These are phyloP conservation scores for Paecilomyces dactylethromorphus DNA, from an alignment of 2,329 filamentous ascomycete species.

Conservation along the genomic window DNA sequence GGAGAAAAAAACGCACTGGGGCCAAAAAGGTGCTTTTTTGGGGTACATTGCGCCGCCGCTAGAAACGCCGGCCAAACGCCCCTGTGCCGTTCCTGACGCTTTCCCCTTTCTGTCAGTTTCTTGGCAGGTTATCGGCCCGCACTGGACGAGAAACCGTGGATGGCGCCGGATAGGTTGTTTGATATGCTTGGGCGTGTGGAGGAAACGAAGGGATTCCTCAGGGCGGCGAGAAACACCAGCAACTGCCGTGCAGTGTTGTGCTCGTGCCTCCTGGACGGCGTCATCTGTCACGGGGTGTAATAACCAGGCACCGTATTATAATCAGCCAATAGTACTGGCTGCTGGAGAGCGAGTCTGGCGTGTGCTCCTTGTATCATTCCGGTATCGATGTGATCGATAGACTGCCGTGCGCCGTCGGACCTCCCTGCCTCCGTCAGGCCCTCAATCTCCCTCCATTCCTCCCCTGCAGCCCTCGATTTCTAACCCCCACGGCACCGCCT, in stretches of 20 bases:
- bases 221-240: neutral
- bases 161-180: neutral
- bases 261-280: neutral
- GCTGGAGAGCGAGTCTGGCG: neutral
- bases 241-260: neutral
- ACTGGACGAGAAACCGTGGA: constrained; percentile 2
- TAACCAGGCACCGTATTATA: neutral
- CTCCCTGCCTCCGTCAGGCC: neutral
- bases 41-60: neutral
- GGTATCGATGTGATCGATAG: neutral
- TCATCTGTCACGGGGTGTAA: neutral
- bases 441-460: neutral
- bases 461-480: neutral
- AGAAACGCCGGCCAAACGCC: neutral
- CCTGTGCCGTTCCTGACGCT: constrained; percentile 1
- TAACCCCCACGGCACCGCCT: neutral
- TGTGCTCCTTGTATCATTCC: neutral
- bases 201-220: neutral
- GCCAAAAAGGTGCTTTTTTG: neutral
- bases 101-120: neutral
- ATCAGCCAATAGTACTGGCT: neutral
- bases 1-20: neutral
- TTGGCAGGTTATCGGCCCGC: neutral
- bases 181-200: neutral
- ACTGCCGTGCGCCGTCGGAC: neutral